A percentile compares a stretch with the other conserved stretches of the same genome.
These are phyloP conservation scores for Fraxinus quadrangulata DNA, from an alignment of 257 asterid species.

Conservation along the genomic window DNA sequence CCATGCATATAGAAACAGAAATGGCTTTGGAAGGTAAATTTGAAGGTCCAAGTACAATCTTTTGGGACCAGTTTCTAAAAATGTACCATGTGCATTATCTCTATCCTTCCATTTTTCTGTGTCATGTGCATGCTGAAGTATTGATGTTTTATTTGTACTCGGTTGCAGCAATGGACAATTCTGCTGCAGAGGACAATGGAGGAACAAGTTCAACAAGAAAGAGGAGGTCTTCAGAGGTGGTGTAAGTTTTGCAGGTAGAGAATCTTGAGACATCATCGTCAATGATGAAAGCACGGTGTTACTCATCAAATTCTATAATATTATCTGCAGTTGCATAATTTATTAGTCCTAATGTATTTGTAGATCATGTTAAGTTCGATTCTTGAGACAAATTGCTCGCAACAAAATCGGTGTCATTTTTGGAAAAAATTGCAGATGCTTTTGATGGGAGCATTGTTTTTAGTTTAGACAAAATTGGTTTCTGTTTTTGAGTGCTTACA, in stretches of 20 bases:
- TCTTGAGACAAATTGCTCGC: background rate
- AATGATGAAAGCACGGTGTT: conserved; percentile 47
- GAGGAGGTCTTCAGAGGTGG: conserved; percentile 74
- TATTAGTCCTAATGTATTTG: conserved; percentile 3
- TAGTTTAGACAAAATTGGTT: no score
- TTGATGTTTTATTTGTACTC: background rate
- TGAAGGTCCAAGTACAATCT: background rate
- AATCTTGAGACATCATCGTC: conserved; percentile 52
- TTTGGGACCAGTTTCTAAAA: background rate
- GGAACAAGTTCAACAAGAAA: conserved; percentile 56
- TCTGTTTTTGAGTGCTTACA: no score
- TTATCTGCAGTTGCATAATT: conserved; percentile 23
- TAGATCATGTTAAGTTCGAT: background rate
- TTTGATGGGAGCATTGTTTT: no score
- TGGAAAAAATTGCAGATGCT: no score
- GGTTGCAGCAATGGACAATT: conserved; percentile 49
- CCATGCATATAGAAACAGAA: background rate
- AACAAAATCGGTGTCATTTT: no score
- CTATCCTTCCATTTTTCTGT: background rate
- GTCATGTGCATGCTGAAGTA: background rate
- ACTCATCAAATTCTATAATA: conserved; percentile 31
- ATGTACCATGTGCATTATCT: conserved; percentile 4
- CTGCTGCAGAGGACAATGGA: conserved; percentile 72
- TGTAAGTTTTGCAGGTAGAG: conserved; percentile 54
- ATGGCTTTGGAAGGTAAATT: background rate